Evolutionary conservation across 2,329 filamentous ascomycete genomes (phyloP), one percentile per base, ranked within the genome.

Genomic region (Sclerotinia minor): DNA sequence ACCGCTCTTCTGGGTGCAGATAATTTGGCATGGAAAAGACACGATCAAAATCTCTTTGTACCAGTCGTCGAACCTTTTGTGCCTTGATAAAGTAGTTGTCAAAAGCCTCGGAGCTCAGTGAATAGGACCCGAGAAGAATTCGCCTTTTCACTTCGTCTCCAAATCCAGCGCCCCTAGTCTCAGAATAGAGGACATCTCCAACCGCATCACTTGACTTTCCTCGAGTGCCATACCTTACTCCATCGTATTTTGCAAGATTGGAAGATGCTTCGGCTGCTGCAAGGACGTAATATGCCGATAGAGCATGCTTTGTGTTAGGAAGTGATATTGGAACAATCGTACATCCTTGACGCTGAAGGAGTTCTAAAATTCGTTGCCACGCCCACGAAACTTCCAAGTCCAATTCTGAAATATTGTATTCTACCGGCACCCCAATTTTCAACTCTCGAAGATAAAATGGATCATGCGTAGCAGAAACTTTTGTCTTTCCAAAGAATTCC

Each of bases 71-170:
- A 50, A 97, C 87, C 72, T 89, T 90, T 79, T 99, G 95, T 57
- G 95, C 95, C 77, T 97, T 91, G 70, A 97, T 86, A 76, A 99
- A 99, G 79, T 98, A 97, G 77, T 98, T 99, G 78, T 97, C 91
- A 76, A 96, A 95, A 13, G 93, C 93, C 70, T 91, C 87, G 0
- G 94, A 94, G 79, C 92, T 96, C 64, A 99, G 84, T 52, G 89
- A 94, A 77, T 97, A 98, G 0, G 93, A 89, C 21, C 95, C 95
- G 0, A 99, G 85, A 11, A 99, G 80, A 68, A 99, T 96, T 50
- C 95, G 88, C 65, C 92, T 85, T 76, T 90, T 88, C 15, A 97
- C 94, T 79, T 99, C 95, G 8, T 85, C 81, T 8, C 95, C 95
- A 72, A 99, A 93, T 0, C 89, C 89, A 45, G 82, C 79, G 19